A percentile compares a stretch with the other conserved stretches of the same genome.
phyloP scores from a whole-genome alignment of 2,329 filamentous ascomycete species.

The Xylariomycetidae sp. region DNA sequence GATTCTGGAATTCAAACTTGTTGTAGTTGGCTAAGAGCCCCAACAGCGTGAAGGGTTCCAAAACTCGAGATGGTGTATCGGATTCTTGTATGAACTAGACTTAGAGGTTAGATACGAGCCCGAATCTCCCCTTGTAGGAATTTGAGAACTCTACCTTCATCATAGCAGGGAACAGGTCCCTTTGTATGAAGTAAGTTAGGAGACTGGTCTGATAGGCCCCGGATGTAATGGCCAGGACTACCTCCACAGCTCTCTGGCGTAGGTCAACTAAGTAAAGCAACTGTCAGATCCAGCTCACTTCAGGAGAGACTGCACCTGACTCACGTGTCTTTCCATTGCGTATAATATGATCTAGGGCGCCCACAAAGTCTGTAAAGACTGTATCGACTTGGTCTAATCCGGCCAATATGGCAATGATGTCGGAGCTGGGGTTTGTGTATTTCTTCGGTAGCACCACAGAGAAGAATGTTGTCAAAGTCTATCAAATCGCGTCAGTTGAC shows the following conservation, averaged over 20 bases:
- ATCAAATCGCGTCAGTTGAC: conserved; percentile 13
- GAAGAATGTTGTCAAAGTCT: conserved; percentile 90
- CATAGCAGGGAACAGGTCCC: conserved; percentile 87
- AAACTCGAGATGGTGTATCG: conserved; percentile 56
- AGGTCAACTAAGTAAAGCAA: conserved; percentile 57
- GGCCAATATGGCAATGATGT: conserved; percentile 85
- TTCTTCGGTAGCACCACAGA: conserved; percentile 78
- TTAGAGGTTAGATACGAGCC: conserved; percentile 9
- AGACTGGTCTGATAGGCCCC: conserved; percentile 96
- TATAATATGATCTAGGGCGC: conserved; percentile 76
- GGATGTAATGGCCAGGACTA: conserved; percentile 77
- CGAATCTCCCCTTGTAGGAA: background rate
- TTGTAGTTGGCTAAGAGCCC: conserved; percentile 95
- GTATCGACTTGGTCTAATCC: conserved; percentile 84
- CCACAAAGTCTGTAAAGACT: conserved; percentile 84
- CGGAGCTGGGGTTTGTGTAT: conserved; percentile 92
- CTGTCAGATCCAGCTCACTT: conserved; percentile 1
- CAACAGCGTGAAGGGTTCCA: conserved; percentile 76
- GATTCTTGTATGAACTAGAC: conserved; percentile 75
- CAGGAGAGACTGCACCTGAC: conserved; percentile 25
- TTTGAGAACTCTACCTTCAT: conserved; percentile 68
- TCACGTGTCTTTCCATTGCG: conserved; percentile 67
- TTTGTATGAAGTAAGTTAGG: conserved; percentile 89
- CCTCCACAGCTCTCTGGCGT: conserved; percentile 74
- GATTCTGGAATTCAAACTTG: conserved; percentile 98